Evolutionary conservation across 148 eudicot genomes (phyloP).

Genomic region (Rhododendron mucronatum): DNA sequence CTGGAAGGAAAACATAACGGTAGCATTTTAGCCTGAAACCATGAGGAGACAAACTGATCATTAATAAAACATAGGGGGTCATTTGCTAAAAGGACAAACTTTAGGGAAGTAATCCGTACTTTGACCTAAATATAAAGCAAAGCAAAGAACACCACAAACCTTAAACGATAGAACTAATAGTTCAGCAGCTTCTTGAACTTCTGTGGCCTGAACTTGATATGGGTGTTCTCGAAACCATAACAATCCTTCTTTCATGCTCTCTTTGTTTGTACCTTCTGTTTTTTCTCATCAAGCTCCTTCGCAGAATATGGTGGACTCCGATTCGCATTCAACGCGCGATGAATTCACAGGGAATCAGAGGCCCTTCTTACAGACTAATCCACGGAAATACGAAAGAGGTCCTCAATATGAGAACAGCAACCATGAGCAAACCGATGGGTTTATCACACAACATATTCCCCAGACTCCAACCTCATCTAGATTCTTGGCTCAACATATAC

Average conservation of each 20-base stretch:
- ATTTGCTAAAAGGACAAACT: too few species aligned
- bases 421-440: background rate
- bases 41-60: too few species aligned
- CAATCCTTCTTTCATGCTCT: background rate
- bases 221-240: background rate
- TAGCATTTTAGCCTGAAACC: too few species aligned
- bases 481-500: background rate
- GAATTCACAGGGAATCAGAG: conserved; percentile 7
- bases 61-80: too few species aligned
- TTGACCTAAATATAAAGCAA: background rate
- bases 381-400: background rate
- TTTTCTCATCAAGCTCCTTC: background rate
- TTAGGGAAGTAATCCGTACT: too few species aligned
- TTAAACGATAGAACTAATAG: background rate
- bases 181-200: background rate
- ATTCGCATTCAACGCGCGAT: background rate
- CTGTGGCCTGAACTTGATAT: background rate
- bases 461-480: background rate
- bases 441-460: background rate
- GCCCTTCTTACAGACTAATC: conserved; percentile 6
- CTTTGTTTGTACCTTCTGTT: background rate
- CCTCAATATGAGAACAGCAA: background rate
- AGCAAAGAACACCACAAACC: background rate
- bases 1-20: too few species aligned
- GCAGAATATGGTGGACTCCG: conserved; percentile 6